A percentile compares a stretch with the other conserved stretches of the same genome.
Evolutionary conservation across 140 eudicot species (phyloP).

Genomic region (Anethum foeniculum): DNA sequence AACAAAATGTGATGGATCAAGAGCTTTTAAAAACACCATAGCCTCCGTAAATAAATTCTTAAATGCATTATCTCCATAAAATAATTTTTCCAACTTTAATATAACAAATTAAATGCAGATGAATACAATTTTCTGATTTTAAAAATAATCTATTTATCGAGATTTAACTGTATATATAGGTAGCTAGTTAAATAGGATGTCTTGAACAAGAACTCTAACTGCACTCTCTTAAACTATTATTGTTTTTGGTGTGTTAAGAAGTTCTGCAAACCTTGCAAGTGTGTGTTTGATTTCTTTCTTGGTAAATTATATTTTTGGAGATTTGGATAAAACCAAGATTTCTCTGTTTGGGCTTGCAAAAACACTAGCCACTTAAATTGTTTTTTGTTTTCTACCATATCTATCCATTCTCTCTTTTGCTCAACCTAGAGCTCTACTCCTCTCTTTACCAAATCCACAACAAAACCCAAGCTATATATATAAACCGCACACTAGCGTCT

Average conservation of each 20-base stretch:
- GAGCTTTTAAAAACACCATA: background rate
- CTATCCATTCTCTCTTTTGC: background rate
- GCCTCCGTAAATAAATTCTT: background rate
- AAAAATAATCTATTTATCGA: no score
- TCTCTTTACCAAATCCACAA: constrained; percentile 32
- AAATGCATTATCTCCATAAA: no score
- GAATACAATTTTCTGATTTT: no score
- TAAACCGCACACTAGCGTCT: background rate
- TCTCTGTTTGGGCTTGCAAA: constrained; percentile 40
- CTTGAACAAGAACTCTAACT: constrained; percentile 19
- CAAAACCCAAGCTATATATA: constrained; percentile 8
- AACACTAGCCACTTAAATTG: constrained; percentile 14
- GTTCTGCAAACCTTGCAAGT: constrained; percentile 3
- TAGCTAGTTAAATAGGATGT: constrained; percentile 6
- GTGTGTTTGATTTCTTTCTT: background rate
- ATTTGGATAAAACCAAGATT: constrained; percentile 49
- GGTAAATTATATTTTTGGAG: constrained; percentile 4
- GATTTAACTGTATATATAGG: no score
- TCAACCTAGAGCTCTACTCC: constrained; percentile 26
- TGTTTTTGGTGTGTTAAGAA: constrained; percentile 34
- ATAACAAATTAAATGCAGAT: no score
- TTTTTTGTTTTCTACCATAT: constrained; percentile 37
- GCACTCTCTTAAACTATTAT: constrained; percentile 40
- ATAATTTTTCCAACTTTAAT: no score
- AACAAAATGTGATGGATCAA: constrained; percentile 21